A percentile compares a stretch with the other conserved stretches of the same genome.
Conservation (phyloP, 164 flowering plant genomes). For the Stephania cephalantha region DNA sequence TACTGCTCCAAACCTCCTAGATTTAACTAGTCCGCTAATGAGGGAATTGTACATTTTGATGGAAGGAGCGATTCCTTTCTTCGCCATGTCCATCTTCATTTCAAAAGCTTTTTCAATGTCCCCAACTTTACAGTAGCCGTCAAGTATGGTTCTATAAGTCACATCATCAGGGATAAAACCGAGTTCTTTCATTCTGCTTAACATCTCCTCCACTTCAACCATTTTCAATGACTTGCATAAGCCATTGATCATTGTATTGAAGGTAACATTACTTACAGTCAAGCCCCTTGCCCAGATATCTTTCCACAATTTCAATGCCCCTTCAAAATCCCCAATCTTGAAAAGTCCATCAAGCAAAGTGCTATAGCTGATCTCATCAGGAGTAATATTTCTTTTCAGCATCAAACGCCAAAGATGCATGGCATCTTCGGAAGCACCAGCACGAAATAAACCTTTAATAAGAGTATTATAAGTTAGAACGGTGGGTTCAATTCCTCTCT, state of each 20-base stretch:
- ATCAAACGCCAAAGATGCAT: constrained; percentile 60
- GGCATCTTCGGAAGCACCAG: constrained; percentile 50
- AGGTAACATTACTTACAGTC: constrained; percentile 34
- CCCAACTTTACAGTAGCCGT: constrained; percentile 72
- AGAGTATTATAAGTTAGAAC: constrained; percentile 73
- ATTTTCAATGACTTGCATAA: constrained; percentile 70
- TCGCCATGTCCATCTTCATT: constrained; percentile 54
- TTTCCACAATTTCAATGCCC: constrained; percentile 63
- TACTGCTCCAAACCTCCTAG: constrained; percentile 29
- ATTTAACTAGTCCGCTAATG: constrained; percentile 48
- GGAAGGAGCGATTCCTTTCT: constrained; percentile 34
- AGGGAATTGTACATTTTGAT: constrained; percentile 74
- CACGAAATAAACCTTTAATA: constrained; percentile 59
- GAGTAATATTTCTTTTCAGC: constrained; percentile 57
- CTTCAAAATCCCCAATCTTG: constrained; percentile 46
- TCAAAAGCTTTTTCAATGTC: constrained; percentile 48
- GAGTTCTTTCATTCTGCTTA: constrained; percentile 52
- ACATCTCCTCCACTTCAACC: constrained; percentile 59
- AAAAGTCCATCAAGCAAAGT: constrained; percentile 68
- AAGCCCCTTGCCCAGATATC: constrained; percentile 48
- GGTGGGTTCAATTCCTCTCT: constrained; percentile 45
- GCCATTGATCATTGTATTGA: constrained; percentile 69
- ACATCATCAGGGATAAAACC: constrained; percentile 59
- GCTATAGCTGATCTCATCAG: constrained; percentile 58
- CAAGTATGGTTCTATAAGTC: constrained; percentile 62